A percentile compares a stretch with the other conserved stretches of the same genome.
These are phyloP conservation scores for Trapa bicornis DNA, from an alignment of 345 rosid species.

Conservation along the genomic window DNA sequence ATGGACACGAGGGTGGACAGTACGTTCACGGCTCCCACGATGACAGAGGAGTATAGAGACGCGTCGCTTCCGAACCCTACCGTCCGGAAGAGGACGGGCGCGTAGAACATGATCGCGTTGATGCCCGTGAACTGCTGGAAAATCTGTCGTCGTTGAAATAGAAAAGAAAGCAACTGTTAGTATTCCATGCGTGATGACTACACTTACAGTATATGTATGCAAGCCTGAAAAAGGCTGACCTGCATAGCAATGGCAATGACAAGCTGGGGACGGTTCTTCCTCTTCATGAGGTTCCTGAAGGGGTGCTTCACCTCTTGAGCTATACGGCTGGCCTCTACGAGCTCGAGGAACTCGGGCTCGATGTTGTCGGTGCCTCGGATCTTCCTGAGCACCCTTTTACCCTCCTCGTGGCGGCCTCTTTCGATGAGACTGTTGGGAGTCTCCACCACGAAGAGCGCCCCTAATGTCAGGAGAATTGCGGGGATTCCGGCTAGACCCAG, in stretches of 20 bases:
- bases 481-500: slow-evolving; percentile 85
- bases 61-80: slow-evolving; percentile 70
- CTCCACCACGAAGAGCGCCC: slow-evolving; percentile 68
- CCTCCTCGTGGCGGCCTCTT: slow-evolving; percentile 76
- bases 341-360: slow-evolving; percentile 74
- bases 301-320: slow-evolving; percentile 88
- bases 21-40: slow-evolving; percentile 86
- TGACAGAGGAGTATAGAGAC: slow-evolving; percentile 87
- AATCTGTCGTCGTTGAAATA: slow-evolving; percentile 26
- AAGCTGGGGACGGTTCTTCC: slow-evolving; percentile 68
- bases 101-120: slow-evolving; percentile 94
- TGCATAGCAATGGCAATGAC: slow-evolving; percentile 73
- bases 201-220: background rate
- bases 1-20: slow-evolving; percentile 70
- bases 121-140: slow-evolving; percentile 93
- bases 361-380: slow-evolving; percentile 76
- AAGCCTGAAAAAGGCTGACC: slow-evolving; percentile 20
- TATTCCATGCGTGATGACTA: no score
- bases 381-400: slow-evolving; percentile 62
- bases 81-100: slow-evolving; percentile 74
- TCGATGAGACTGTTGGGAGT: slow-evolving; percentile 90
- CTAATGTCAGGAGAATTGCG: slow-evolving; percentile 59
- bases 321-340: slow-evolving; percentile 79
- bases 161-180: background rate
- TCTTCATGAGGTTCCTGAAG: slow-evolving; percentile 62